Percentiles rank a stretch among this genome's conserved stretches.
Evolutionary conservation across 2,329 filamentous ascomycete genomes (phyloP).

Genomic region (Drechslerella dactyloides): DNA sequence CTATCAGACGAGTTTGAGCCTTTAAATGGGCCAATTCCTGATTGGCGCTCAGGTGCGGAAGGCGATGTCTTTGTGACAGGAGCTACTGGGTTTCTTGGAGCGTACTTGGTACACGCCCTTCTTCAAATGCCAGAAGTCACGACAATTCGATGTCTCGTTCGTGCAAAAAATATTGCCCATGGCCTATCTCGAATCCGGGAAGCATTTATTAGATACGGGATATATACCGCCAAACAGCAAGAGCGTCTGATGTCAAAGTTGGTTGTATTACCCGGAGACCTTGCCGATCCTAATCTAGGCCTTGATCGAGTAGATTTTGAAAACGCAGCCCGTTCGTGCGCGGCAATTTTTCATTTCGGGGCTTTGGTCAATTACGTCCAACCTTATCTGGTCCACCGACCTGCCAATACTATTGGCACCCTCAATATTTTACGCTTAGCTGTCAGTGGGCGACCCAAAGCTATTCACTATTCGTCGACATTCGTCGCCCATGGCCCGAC

Average conservation of each 20-base stretch:
- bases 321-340: neutral
- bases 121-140: slow-evolving; percentile 17
- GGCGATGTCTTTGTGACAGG: slow-evolving; percentile 15
- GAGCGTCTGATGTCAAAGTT: slow-evolving; percentile 3
- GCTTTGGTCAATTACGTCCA: slow-evolving; percentile 19
- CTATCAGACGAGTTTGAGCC: slow-evolving; percentile 7
- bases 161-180: slow-evolving; percentile 8
- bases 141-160: slow-evolving; percentile 14
- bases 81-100: slow-evolving; percentile 17
- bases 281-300: slow-evolving; percentile 6
- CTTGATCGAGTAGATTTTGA: slow-evolving; percentile 5
- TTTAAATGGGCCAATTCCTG: slow-evolving; percentile 11
- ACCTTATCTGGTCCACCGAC: slow-evolving; percentile 10
- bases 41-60: slow-evolving; percentile 14
- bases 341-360: slow-evolving; percentile 18
- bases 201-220: slow-evolving; percentile 8
- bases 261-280: slow-evolving; percentile 15
- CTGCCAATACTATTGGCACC: slow-evolving; percentile 17
- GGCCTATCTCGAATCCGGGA: slow-evolving; percentile 12
- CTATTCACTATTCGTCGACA: slow-evolving; percentile 15
- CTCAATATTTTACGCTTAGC: slow-evolving; percentile 18
- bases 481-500: slow-evolving; percentile 20
- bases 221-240: neutral
- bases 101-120: slow-evolving; percentile 13
- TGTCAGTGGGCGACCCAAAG: slow-evolving; percentile 11